These are phyloP conservation scores for Penicillium turbatum DNA, from an alignment of 495 filamentous ascomycete genomes.

Conservation along the genomic window DNA sequence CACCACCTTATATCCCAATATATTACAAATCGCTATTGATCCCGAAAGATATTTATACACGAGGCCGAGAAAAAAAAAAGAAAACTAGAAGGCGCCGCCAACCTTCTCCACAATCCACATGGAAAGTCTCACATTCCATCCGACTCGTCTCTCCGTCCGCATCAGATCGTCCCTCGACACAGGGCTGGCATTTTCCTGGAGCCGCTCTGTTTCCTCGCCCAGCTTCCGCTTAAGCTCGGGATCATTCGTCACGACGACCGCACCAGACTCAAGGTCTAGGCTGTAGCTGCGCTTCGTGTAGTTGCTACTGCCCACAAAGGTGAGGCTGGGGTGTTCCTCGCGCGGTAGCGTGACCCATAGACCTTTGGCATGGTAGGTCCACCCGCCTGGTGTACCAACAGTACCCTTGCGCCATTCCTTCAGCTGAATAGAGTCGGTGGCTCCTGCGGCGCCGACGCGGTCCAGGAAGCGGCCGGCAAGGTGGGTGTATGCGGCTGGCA, in stretches of 20 bases:
- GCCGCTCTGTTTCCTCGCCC: slow-evolving; percentile 70
- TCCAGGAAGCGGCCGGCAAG: slow-evolving; percentile 79
- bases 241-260: slow-evolving; percentile 77
- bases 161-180: slow-evolving; percentile 73
- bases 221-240: slow-evolving; percentile 65
- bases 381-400: slow-evolving; percentile 73
- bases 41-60: slow-evolving; percentile 10
- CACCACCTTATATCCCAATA: neutral
- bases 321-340: slow-evolving; percentile 62
- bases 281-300: slow-evolving; percentile 93
- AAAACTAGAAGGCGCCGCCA: slow-evolving; percentile 59
- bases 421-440: slow-evolving; percentile 63
- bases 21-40: slow-evolving; percentile 4
- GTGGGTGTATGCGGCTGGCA: slow-evolving; percentile 87
- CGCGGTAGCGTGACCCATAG: slow-evolving; percentile 79
- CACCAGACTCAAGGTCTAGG: slow-evolving; percentile 84
- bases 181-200: slow-evolving; percentile 64
- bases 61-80: neutral
- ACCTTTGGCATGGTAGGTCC: slow-evolving; percentile 98
- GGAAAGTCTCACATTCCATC: slow-evolving; percentile 77
- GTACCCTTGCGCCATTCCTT: slow-evolving; percentile 87
- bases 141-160: slow-evolving; percentile 73
- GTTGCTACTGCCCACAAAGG: slow-evolving; percentile 85
- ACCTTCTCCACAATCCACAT: slow-evolving; percentile 83
- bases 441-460: slow-evolving; percentile 53